Percentiles rank a stretch among this genome's conserved stretches.
phyloP scores from a whole-genome alignment of 2,329 filamentous ascomycete genomes.

The Tolypocladium nubicola region DNA sequence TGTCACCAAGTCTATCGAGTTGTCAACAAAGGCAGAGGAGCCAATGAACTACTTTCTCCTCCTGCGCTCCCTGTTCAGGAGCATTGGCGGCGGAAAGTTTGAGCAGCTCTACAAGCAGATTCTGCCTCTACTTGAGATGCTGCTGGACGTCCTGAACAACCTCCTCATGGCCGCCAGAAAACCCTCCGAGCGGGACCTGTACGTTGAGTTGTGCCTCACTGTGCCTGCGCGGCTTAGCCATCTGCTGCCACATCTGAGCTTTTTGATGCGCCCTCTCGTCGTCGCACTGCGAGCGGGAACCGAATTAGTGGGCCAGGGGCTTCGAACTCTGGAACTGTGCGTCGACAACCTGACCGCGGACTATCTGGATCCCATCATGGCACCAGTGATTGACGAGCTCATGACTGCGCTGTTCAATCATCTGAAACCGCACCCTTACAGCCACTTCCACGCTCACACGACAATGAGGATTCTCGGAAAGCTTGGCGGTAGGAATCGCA shows the following conservation, averaged over 20 bases:
- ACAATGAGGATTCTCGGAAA: slow-evolving; percentile 97
- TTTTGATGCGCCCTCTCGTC: slow-evolving; percentile 94
- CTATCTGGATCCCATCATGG: slow-evolving; percentile 98
- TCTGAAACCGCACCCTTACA: slow-evolving; percentile 85
- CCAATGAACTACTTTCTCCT: slow-evolving; percentile 98
- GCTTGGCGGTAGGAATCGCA: slow-evolving; percentile 86
- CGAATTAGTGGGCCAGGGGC: slow-evolving; percentile 86
- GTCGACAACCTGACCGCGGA: slow-evolving; percentile 97
- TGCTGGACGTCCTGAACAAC: slow-evolving; percentile 94
- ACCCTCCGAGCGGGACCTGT: slow-evolving; percentile 83
- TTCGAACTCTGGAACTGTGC: slow-evolving; percentile 88
- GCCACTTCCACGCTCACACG: slow-evolving; percentile 94
- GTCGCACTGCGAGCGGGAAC: slow-evolving; percentile 85
- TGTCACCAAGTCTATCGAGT: slow-evolving; percentile 91
- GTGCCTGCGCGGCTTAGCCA: slow-evolving; percentile 93
- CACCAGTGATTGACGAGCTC: slow-evolving; percentile 93
- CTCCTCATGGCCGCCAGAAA: slow-evolving; percentile 83
- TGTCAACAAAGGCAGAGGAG: slow-evolving; percentile 90
- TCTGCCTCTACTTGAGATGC: slow-evolving; percentile 88
- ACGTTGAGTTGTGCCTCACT: slow-evolving; percentile 92
- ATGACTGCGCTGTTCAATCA: slow-evolving; percentile 98
- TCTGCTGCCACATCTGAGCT: slow-evolving; percentile 86
- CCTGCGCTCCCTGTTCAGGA: slow-evolving; percentile 83
- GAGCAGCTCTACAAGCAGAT: slow-evolving; percentile 99
- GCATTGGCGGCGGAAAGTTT: slow-evolving; percentile 94